Conservation (phyloP, 495 filamentous ascomycete genomes). For the Lophium mytilinum region DNA sequence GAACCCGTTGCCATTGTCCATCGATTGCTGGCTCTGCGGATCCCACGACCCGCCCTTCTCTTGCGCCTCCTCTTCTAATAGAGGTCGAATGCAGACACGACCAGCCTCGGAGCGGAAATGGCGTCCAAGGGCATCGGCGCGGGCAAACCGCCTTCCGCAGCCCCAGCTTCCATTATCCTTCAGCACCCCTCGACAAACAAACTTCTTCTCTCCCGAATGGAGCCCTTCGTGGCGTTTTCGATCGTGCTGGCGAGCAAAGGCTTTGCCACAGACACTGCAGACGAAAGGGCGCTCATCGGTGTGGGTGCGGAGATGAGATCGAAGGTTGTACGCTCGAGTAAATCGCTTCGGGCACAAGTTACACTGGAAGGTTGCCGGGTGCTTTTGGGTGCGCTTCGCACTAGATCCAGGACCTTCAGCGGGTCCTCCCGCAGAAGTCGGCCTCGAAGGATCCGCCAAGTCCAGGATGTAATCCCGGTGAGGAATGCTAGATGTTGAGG, state of each 20-base stretch:
- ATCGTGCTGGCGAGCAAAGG: slow-evolving; percentile 43
- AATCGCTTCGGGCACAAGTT: slow-evolving; percentile 41
- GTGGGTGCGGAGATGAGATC: slow-evolving; percentile 39
- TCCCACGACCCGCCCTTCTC: slow-evolving; percentile 40
- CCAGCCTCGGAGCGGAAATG: slow-evolving; percentile 96
- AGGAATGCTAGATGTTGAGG: slow-evolving; percentile 75
- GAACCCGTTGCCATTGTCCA: slow-evolving; percentile 13
- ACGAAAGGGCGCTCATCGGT: slow-evolving; percentile 40
- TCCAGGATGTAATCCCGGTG: slow-evolving; percentile 88
- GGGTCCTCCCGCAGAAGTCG: slow-evolving; percentile 46
- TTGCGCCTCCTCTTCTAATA: slow-evolving; percentile 71
- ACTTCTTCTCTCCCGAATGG: slow-evolving; percentile 55
- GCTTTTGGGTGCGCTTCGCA: slow-evolving; percentile 77
- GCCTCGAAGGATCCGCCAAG: slow-evolving; percentile 79
- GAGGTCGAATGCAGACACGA: slow-evolving; percentile 88
- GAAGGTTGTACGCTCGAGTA: slow-evolving; percentile 44
- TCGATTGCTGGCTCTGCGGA: slow-evolving; percentile 19
- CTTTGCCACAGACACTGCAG: slow-evolving; percentile 81
- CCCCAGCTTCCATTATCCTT: slow-evolving; percentile 81
- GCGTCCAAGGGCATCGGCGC: slow-evolving; percentile 90
- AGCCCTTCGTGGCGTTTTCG: slow-evolving; percentile 38
- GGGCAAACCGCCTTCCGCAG: slow-evolving; percentile 86
- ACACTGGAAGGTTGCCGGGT: slow-evolving; percentile 54
- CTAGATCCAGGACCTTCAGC: slow-evolving; percentile 31
- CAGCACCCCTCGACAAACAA: slow-evolving; percentile 86